phyloP scores from a whole-genome alignment of 2,329 filamentous ascomycete species.

The Ilyonectria destructans region DNA sequence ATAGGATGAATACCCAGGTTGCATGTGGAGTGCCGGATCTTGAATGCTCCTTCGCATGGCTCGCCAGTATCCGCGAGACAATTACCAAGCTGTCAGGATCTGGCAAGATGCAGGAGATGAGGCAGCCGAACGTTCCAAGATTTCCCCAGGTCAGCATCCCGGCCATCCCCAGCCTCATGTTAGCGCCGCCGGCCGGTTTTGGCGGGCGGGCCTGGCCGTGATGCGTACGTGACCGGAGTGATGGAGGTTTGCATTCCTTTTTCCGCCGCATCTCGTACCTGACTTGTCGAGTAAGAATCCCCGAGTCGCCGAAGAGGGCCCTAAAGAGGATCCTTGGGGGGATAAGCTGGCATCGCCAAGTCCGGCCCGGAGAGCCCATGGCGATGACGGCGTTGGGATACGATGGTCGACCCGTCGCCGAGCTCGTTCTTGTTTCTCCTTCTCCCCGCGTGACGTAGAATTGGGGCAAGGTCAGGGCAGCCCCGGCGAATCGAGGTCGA shows the following conservation, averaged over 20 bases:
- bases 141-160: constrained; percentile 25
- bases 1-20: constrained; percentile 8
- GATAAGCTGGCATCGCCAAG: constrained; percentile 3
- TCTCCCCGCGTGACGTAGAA: constrained; percentile 45
- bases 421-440: constrained; percentile 17
- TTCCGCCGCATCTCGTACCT: constrained; percentile 15
- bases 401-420: constrained; percentile 10
- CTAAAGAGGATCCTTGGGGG: background rate
- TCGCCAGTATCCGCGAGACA: constrained; percentile 25
- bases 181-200: constrained; percentile 22
- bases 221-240: background rate
- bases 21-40: constrained; percentile 21
- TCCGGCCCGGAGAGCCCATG: constrained; percentile 3
- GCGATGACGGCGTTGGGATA: constrained; percentile 2
- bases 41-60: background rate
- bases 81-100: constrained; percentile 31
- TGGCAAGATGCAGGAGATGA: constrained; percentile 19
- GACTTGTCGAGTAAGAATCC: constrained; percentile 35
- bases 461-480: constrained; percentile 13
- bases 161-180: constrained; percentile 9
- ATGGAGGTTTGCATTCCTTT: constrained; percentile 15
- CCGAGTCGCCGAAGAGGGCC: constrained; percentile 26
- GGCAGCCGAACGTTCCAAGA: constrained; percentile 18
- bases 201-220: constrained; percentile 24
- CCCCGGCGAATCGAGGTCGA: constrained; percentile 35